Percentiles rank a stretch among this genome's conserved stretches.
These are phyloP conservation scores for Phytophthora citricola DNA, from an alignment of 352 stramenopile genomes.

Conservation along the genomic window DNA sequence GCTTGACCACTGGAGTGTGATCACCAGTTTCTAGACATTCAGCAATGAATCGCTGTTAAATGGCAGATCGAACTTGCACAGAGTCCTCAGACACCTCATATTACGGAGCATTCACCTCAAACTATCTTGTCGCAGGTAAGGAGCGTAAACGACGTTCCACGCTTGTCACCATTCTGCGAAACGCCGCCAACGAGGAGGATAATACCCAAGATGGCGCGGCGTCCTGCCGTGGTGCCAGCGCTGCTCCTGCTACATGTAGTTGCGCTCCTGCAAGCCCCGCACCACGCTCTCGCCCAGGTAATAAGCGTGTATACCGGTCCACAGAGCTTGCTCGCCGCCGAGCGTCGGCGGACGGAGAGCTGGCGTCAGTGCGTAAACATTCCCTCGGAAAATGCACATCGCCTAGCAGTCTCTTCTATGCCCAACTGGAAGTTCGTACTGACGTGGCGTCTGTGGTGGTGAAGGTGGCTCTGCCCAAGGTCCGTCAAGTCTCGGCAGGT, in stretches of 20 bases:
- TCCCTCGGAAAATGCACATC: background rate
- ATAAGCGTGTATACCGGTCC: constrained; percentile 1
- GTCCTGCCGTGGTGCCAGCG: constrained; percentile 12
- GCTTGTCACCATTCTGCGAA: constrained; percentile 22
- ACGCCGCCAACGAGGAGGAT: constrained; percentile 11
- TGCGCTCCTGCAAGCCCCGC: constrained; percentile 1
- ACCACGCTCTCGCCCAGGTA: constrained; percentile 18
- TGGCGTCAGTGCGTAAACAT: constrained; percentile 21
- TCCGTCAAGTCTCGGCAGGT: constrained; percentile 29
- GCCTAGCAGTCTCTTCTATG: constrained; percentile 18
- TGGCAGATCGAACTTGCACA: too few species aligned
- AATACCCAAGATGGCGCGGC: constrained; percentile 3
- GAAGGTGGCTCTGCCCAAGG: constrained; percentile 34
- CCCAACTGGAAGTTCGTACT: constrained; percentile 7
- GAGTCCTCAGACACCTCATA: constrained; percentile 4
- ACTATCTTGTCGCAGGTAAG: constrained; percentile 18
- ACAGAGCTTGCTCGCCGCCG: background rate
- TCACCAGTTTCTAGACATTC: too few species aligned
- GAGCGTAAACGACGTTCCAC: constrained; percentile 16
- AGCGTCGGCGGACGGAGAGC: constrained; percentile 3
- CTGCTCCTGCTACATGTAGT: constrained; percentile 1
- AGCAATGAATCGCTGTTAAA: background rate
- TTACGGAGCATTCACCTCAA: constrained; percentile 16
- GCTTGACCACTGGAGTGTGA: too few species aligned
- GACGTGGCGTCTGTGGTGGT: constrained; percentile 26